Base-by-base conservation (phyloP, 768 basidiomycete species). In the Rhodotorula sphaerocarpa region DNA sequence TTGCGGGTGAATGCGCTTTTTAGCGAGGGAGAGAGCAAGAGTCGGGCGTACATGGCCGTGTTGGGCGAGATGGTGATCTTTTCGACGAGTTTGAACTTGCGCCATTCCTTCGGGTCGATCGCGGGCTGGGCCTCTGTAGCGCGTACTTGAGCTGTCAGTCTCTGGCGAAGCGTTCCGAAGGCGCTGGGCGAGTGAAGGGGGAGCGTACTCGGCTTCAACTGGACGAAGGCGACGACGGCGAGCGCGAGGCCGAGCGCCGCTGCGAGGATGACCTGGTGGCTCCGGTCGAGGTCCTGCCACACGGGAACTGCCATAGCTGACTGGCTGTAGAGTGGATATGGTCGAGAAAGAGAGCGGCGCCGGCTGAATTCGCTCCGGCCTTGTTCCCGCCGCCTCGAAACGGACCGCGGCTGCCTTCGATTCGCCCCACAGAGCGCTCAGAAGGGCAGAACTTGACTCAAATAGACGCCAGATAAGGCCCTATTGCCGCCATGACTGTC, bases 51-150 rank as follows among this genome's bases (percentile, higher is more conserved):
- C 90, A 90, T 81, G 72, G 95, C 93, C 43, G 95, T 99, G 78
- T 99, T 99, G 67, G 87, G 88, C 12, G 92, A 96, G 57, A 97
- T 80, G 70, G 82, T 78, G 50, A 83, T 84, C 77, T 93, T 95
- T 70, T 88, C 81, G 57, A 78, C 76, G 60, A 99, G 82, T 31
- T 86, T 81, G 78, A 88, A 96, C 67, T 85, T 79, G 70, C 86
- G 81, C 87, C 90, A 99, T 59, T 79, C 78, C 66, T 79, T 79
- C 21, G 90, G 82, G 76, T 88, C 80, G 58, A 93, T 79, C 10
- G 83, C 83, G 27, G 86, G 84, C 70, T 84, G 84, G 39, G 82
- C 79, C 72, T 80, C 86, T 87, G 73, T 31, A 28, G 44, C 14
- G 23, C 9, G 28, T 1, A 16, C 1, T 31, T 7, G 21, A 18